Base-by-base conservation (phyloP, 192 early-diverging fungal species). In the Endogone sp. region DNA sequence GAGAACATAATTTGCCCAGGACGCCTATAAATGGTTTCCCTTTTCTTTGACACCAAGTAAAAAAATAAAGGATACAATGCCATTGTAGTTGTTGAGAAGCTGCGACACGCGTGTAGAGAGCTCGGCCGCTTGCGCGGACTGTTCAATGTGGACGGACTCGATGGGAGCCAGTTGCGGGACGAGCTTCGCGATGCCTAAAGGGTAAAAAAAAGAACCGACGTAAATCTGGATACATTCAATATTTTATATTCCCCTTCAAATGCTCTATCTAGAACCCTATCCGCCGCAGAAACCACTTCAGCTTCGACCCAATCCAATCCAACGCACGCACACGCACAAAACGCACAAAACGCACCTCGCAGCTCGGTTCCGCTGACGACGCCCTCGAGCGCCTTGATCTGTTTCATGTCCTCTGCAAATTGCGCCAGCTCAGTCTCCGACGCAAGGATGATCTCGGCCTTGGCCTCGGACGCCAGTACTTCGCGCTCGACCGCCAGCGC, bases 61-160 rank as follows among this genome's bases (percentile, higher is more conserved):
- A n/a, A n/a, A n/a, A n/a, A n/a, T n/a, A 61, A 63, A 68, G 62
- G 37, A 55, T 77, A 81, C 79, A 56, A 66, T 64, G 63, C 69
- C 61, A 66, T 79, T 82, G 64, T 82, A 82, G 56, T 62, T 67
- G n/a, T 79, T 72, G 71, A 82, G 69, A n/a, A 79, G 56, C n/a
- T 49, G 30, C 24, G 76, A 74, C 57, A 79, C 30, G 9, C 67
- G 54, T 3, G 67, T 31, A 24, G 80, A 79, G 4, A 63, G 31
- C 60, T 79, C 66, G 44, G 66, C 63, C 11, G 71, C 22, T 63
- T 67, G 31, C 4, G 55, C 64, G 24, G 37, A 31, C 69, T 82
- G 80, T 20, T 79, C 69, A 3, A 55, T 22, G 58, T 79, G 77
- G 27, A 30, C 30, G n/a, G 71, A 56, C 56, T 79, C 74, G 23